Evolutionary conservation across 352 stramenopile species (phyloP).

Genomic region (Phytophthora melonis): DNA sequence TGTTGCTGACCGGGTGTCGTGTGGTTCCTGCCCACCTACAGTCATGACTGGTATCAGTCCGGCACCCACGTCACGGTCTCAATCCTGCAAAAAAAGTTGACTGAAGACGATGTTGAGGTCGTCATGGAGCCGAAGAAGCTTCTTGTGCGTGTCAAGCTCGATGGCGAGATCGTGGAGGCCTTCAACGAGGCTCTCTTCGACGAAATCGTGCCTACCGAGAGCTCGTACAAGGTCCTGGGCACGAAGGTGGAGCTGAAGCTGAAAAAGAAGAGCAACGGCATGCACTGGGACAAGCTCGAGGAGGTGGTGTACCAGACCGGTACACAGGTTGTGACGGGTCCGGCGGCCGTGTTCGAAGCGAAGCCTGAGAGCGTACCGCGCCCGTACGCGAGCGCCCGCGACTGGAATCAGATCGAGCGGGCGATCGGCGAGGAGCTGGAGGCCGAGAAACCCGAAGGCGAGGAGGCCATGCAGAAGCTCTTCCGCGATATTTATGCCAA

Average conservation of each 20-base stretch:
- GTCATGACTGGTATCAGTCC: constrained; percentile 92
- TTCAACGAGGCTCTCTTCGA: constrained; percentile 80
- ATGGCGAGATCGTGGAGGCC: constrained; percentile 64
- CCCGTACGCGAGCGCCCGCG: constrained; percentile 83
- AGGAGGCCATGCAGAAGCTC: constrained; percentile 93
- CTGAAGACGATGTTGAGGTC: constrained; percentile 69
- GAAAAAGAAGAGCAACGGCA: constrained; percentile 66
- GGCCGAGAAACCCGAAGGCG: constrained; percentile 90
- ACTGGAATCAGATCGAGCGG: constrained; percentile 92
- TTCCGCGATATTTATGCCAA: constrained; percentile 95
- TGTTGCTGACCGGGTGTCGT: constrained; percentile 14
- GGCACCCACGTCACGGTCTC: constrained; percentile 81
- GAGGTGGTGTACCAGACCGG: constrained; percentile 57
- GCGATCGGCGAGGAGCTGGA: constrained; percentile 83
- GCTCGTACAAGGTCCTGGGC: constrained; percentile 65
- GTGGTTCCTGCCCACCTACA: constrained; percentile 16
- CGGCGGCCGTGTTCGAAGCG: constrained; percentile 68
- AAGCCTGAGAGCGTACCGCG: constrained; percentile 60
- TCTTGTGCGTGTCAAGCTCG: constrained; percentile 55
- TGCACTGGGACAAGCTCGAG: constrained; percentile 84
- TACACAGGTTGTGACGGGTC: constrained; percentile 57
- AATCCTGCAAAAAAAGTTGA: constrained; percentile 85
- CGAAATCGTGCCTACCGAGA: constrained; percentile 64
- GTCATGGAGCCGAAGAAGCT: constrained; percentile 64
- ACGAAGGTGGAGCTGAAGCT: constrained; percentile 88